Percentiles rank a stretch among this genome's conserved stretches.
phyloP scores from a whole-genome alignment of 192 early-diverging fungal species.

The Entomortierella lignicola region DNA sequence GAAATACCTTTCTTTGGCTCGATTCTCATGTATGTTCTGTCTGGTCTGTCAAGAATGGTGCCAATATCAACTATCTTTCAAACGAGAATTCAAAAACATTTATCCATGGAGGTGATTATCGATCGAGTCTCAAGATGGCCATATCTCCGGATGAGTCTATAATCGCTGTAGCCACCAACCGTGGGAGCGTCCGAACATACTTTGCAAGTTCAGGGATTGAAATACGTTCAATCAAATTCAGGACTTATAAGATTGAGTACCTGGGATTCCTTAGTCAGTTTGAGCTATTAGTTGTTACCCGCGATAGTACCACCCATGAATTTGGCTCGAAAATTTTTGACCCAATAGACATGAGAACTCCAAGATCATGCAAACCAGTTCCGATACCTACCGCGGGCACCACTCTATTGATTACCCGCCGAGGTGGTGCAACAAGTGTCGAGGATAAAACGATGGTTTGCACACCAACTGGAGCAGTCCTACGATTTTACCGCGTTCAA shows the following conservation, averaged over 20 bases:
- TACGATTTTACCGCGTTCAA: not conserved
- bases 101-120: no score
- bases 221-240: constrained; percentile 26
- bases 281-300: constrained; percentile 19
- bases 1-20: constrained; percentile 44
- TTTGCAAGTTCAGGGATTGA: constrained; percentile 38
- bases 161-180: constrained; percentile 31
- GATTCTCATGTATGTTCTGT: constrained; percentile 26
- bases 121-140: constrained; percentile 30
- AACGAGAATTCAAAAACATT: no score
- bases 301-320: constrained; percentile 15
- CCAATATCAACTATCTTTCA: constrained; percentile 40
- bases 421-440: not conserved
- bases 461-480: constrained; percentile 3
- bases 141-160: constrained; percentile 48
- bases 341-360: constrained; percentile 30
- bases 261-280: constrained; percentile 23
- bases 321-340: constrained; percentile 23
- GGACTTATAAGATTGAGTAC: constrained; percentile 31
- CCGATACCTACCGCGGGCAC: not conserved
- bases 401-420: not conserved
- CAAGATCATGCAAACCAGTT: not conserved
- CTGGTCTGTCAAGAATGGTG: constrained; percentile 33
- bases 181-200: constrained; percentile 39
- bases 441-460: constrained; percentile 21